phyloP scores from a whole-genome alignment of 208 protist species.

The Leishmania mexicana region DNA sequence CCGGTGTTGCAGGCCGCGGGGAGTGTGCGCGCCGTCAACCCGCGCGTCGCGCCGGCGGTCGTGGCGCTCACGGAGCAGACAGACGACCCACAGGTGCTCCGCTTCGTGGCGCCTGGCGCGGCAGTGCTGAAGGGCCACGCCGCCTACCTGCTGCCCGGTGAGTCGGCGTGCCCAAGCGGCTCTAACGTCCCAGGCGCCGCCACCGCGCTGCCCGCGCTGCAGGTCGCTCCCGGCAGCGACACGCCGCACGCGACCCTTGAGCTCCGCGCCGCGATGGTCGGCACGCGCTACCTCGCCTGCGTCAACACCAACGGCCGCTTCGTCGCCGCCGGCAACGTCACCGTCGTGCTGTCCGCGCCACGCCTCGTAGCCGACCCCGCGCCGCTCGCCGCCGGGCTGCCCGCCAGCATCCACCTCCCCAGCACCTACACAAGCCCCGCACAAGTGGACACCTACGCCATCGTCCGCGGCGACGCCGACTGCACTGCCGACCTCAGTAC shows the following conservation, averaged over 20 bases:
- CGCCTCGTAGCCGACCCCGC: background rate
- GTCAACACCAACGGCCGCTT: constrained; percentile 1
- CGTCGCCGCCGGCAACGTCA: background rate
- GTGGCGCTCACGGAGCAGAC: constrained; percentile 15
- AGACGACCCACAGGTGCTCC: background rate
- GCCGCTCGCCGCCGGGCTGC: constrained; percentile 2
- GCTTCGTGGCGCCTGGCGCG: constrained; percentile 2
- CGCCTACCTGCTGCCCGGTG: background rate
- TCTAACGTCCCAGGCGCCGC: background rate
- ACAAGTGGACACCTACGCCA: background rate
- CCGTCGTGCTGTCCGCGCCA: constrained; percentile 1
- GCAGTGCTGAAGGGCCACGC: background rate
- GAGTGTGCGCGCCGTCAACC: constrained; percentile 29
- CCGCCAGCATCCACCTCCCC: background rate
- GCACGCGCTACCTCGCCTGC: constrained; percentile 3
- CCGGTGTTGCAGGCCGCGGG: constrained; percentile 26
- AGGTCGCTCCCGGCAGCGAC: background rate
- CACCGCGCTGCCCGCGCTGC: background rate
- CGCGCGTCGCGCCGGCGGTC: constrained; percentile 21
- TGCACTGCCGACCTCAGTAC: constrained; percentile 2
- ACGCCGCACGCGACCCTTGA: background rate
- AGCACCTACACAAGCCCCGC: constrained; percentile 3
- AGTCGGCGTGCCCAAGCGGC: background rate
- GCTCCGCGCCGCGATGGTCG: background rate
- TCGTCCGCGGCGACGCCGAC: background rate